Conservation (phyloP, 2,329 filamentous ascomycete genomes). For the Macroventuria anomochaeta region DNA sequence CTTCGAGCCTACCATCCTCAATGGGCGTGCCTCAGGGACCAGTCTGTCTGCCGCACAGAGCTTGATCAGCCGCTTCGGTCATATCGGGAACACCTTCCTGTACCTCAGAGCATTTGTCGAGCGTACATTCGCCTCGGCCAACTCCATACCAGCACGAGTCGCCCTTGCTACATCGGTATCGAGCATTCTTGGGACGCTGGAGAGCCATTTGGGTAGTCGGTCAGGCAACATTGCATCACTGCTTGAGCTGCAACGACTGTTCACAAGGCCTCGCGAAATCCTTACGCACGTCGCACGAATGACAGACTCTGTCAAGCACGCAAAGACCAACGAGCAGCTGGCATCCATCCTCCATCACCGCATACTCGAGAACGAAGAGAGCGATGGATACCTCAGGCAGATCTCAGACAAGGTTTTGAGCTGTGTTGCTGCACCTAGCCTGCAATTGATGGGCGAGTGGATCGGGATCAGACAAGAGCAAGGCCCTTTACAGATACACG, state of each 20-base stretch:
- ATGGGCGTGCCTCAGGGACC: conserved; percentile 58
- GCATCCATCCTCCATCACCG: conserved; percentile 47
- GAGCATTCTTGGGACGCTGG: conserved; percentile 50
- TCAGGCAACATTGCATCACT: conserved; percentile 41
- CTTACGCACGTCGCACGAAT: conserved; percentile 61
- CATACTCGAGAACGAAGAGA: conserved; percentile 64
- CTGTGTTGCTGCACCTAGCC: conserved; percentile 69
- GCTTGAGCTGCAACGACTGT: conserved; percentile 51
- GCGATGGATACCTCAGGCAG: conserved; percentile 65
- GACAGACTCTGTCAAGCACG: conserved; percentile 54
- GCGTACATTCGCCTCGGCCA: conserved; percentile 42
- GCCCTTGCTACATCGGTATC: conserved; percentile 52
- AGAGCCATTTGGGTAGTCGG: conserved; percentile 46
- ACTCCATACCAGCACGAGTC: conserved; percentile 49
- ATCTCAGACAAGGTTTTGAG: conserved; percentile 72
- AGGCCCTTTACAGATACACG: conserved; percentile 32
- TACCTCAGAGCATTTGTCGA: conserved; percentile 48
- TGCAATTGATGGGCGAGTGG: conserved; percentile 74
- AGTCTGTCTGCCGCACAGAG: conserved; percentile 59
- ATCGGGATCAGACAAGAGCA: conserved; percentile 66
- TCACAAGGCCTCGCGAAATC: conserved; percentile 58
- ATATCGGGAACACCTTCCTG: conserved; percentile 46
- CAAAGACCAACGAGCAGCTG: conserved; percentile 48
- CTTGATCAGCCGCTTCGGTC: conserved; percentile 56
- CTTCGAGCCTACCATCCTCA: conserved; percentile 58